Evolutionary conservation across 2,329 filamentous ascomycete species (phyloP), one percentile per base, ranked within the genome.

Genomic region (Microcyclosporella mali): DNA sequence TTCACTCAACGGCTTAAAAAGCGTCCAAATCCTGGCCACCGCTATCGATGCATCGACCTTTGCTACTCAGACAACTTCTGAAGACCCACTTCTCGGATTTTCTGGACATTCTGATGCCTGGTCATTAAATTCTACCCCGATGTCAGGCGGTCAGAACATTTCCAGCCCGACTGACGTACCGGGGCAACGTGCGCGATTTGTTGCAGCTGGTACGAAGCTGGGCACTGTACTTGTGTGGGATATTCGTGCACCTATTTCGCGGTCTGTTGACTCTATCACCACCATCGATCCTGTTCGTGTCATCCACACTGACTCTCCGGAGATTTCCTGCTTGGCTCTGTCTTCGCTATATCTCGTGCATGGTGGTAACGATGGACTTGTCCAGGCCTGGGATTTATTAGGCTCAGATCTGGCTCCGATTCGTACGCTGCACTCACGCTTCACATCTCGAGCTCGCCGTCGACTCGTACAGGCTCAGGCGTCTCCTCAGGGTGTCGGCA

Each of bases 351-450:
- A 94, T 60, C 68, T 98, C 12, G 85, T 97, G 6, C 87, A 95
- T 62, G 92, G 92, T 37, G 92, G 92, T 18, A 95, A 85, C 53
- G 92, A 98, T 66, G 90, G 92, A 1, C 77, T 97, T 2, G 90
- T 95, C 3, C 92, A 97, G 64, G 86, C 88, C 4, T 98, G 92
- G 92, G 92, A 98, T 68, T 86, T 85, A n/a, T 71, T 98, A 35
- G 87, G 83, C 1, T 97, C 90, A 2, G 84, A 77, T 0, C 66
- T 75, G 14, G 80, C 83, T 15, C 87, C 92, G 0, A 77, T 97
- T 39, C 81, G 88, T 30, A 97, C 88, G 0, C 72, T 98, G 41
- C 89, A 94, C 60, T 87, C 88, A 2, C 81, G 85, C 11, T 88
- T 90, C 52, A 85, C 85, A 2, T 83, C 85, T 6, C 81, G 88